These are phyloP conservation scores for Teratosphaeria epicoccoides DNA, from an alignment of 2,329 filamentous ascomycete genomes.

Conservation along the genomic window DNA sequence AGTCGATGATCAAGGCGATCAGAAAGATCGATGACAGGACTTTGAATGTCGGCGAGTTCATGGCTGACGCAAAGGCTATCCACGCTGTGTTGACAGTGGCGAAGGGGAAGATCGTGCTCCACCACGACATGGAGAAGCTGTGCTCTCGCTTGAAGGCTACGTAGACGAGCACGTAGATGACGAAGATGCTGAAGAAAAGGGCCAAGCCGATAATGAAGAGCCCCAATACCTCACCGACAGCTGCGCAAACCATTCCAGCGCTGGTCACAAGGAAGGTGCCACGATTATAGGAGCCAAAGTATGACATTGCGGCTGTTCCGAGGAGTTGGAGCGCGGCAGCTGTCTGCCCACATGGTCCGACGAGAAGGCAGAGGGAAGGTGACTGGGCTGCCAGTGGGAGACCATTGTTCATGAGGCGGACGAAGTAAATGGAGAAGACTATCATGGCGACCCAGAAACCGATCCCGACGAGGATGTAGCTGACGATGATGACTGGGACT, in stretches of 20 bases:
- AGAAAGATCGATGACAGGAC: conserved; percentile 6
- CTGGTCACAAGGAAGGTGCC: conserved; percentile 10
- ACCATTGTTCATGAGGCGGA: conserved; percentile 7
- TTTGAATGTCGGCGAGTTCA: conserved; percentile 13
- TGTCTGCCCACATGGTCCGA: conserved; percentile 11
- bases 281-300: conserved; percentile 11
- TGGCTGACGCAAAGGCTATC: conserved; percentile 4
- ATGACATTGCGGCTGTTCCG: conserved; percentile 7
- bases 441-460: conserved; percentile 9
- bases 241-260: conserved; percentile 1
- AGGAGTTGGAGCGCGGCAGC: conserved; percentile 9
- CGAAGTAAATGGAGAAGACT: conserved; percentile 8
- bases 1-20: conserved; percentile 7
- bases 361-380: conserved; percentile 9
- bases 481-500: conserved; percentile 10
- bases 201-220: conserved; percentile 9
- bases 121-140: conserved; percentile 9
- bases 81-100: conserved; percentile 11
- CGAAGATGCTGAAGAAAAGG: conserved; percentile 9
- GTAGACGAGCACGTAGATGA: conserved; percentile 5
- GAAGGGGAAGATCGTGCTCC: conserved; percentile 14
- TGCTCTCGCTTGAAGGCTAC: conserved; percentile 5
- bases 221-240: conserved; percentile 5
- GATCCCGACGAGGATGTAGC: conserved; percentile 10
- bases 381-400: conserved; percentile 5